Evolutionary conservation across 129 eudicot species (phyloP).

Genomic region (Helichrysum umbraculigerum): DNA sequence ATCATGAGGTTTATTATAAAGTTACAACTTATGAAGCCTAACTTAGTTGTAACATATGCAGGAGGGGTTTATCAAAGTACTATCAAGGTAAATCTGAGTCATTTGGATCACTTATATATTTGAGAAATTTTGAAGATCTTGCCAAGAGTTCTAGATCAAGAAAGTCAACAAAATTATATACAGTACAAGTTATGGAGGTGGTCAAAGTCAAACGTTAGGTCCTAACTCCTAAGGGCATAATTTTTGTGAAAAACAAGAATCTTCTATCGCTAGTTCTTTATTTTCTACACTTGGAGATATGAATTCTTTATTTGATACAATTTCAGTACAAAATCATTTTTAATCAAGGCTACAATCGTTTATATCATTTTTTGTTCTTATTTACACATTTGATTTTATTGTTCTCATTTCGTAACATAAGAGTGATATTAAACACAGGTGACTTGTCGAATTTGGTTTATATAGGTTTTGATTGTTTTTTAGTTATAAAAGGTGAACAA

Average conservation of each 20-base stretch:
- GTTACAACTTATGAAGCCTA: slow-evolving; percentile 15
- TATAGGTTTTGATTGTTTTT: too few species aligned
- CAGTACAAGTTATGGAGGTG: slow-evolving; percentile 18
- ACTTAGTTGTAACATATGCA: slow-evolving; percentile 37
- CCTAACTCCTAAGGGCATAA: slow-evolving; percentile 64
- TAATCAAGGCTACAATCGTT: background rate
- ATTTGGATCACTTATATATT: slow-evolving; percentile 65
- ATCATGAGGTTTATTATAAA: background rate
- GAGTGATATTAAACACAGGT: too few species aligned
- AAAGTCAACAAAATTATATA: slow-evolving; percentile 46
- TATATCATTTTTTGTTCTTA: background rate
- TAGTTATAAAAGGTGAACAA: too few species aligned
- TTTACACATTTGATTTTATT: too few species aligned
- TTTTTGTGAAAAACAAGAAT: slow-evolving; percentile 59
- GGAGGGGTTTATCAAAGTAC: slow-evolving; percentile 74
- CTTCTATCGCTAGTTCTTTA: slow-evolving; percentile 32
- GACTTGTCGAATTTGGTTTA: too few species aligned
- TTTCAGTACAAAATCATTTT: slow-evolving; percentile 13
- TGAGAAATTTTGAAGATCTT: slow-evolving; percentile 62
- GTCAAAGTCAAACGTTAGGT: slow-evolving; percentile 37
- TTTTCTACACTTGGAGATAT: slow-evolving; percentile 35
- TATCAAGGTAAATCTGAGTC: slow-evolving; percentile 79
- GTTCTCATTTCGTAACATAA: background rate
- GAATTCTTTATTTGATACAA: slow-evolving; percentile 15
- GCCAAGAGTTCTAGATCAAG: slow-evolving; percentile 56